These are phyloP conservation scores for Stephania cephalantha DNA, from an alignment of 164 flowering plant species.

Conservation along the genomic window DNA sequence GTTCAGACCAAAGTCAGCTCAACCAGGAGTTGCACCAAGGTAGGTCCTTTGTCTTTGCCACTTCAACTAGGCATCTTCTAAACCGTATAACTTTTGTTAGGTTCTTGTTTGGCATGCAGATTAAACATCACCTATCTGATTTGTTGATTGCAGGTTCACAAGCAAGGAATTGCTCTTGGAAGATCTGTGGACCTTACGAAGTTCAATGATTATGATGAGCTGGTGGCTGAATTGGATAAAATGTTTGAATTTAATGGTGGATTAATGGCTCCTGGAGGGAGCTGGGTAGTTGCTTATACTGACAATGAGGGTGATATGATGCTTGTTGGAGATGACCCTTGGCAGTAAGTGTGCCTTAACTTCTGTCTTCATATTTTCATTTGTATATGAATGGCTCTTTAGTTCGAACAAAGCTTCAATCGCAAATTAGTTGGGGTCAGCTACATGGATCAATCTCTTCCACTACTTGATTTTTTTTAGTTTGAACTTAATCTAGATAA, in stretches of 20 bases:
- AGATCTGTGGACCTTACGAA: constrained; percentile 67
- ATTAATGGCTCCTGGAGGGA: constrained; percentile 36
- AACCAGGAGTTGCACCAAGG: constrained; percentile 84
- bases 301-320: constrained; percentile 85
- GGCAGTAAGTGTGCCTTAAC: constrained; percentile 50
- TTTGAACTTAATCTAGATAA: no score
- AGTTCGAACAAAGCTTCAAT: no score
- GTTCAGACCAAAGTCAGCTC: constrained; percentile 44
- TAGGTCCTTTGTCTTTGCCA: background rate
- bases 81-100: background rate
- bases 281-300: constrained; percentile 60
- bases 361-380: no score
- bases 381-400: no score
- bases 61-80: background rate
- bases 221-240: constrained; percentile 52
- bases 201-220: constrained; percentile 46
- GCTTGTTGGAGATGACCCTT: constrained; percentile 85
- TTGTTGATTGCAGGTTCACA: constrained; percentile 51
- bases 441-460: no score
- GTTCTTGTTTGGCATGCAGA: background rate
- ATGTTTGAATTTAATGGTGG: constrained; percentile 78
- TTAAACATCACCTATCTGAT: background rate
- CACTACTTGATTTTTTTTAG: no score
- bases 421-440: no score
- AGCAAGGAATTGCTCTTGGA: constrained; percentile 82